A percentile compares a stretch with the other conserved stretches of the same genome.
These are phyloP conservation scores for Populus euphratica DNA, from an alignment of 345 rosid genomes.

Conservation along the genomic window DNA sequence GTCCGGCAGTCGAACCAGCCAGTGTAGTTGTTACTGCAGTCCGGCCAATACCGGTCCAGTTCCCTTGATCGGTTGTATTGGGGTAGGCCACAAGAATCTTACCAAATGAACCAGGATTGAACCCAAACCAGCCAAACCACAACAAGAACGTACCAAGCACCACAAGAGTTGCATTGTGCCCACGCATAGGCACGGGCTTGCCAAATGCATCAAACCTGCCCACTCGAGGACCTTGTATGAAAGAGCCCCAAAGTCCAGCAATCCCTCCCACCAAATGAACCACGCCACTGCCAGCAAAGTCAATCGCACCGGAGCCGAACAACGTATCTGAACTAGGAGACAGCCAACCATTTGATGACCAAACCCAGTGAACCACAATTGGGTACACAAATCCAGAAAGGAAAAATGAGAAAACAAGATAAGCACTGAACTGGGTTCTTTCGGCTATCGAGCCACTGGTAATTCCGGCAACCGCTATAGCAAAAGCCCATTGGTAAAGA, in stretches of 20 bases:
- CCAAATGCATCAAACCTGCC: conserved; percentile 61
- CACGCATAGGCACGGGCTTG: conserved; percentile 46
- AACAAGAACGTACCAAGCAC: conserved; percentile 55
- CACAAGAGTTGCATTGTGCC: conserved; percentile 56
- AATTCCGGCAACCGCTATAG: conserved; percentile 62
- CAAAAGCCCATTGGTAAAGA: conserved; percentile 70
- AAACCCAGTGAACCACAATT: conserved; percentile 56
- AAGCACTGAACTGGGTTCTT: conserved; percentile 68
- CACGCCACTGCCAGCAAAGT: conserved; percentile 60
- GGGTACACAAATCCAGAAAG: conserved; percentile 63
- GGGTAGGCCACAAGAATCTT: conserved; percentile 54
- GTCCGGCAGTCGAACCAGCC: conserved; percentile 50
- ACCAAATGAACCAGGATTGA: conserved; percentile 53
- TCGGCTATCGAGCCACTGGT: conserved; percentile 74
- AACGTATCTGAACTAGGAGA: conserved; percentile 33
- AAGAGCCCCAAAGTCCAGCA: conserved; percentile 56
- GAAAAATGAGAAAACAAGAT: conserved; percentile 60
- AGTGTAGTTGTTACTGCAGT: conserved; percentile 51
- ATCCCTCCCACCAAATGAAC: conserved; percentile 54
- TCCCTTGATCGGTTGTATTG: conserved; percentile 42
- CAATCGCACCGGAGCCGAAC: conserved; percentile 61
- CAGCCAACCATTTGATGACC: conserved; percentile 66
- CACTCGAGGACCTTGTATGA: conserved; percentile 54
- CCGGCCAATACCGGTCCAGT: conserved; percentile 52
- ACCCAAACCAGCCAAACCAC: conserved; percentile 73